Evolutionary conservation across 345 rosid species (phyloP).

Genomic region (Dimocarpus longan): DNA sequence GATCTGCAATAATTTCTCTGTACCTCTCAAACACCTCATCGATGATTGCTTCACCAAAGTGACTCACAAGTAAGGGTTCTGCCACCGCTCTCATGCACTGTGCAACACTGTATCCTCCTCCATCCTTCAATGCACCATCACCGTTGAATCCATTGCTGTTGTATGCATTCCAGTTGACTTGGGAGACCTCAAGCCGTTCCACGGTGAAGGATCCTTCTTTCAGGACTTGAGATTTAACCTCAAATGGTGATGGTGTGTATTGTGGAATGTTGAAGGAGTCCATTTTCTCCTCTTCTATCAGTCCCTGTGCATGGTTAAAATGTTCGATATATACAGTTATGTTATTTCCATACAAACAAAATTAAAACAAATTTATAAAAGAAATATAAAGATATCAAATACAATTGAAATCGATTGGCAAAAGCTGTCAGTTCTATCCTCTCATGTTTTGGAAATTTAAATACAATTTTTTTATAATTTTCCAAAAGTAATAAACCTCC

Average conservation of each 20-base stretch:
- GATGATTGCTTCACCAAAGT: constrained; percentile 45
- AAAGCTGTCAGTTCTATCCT: no score
- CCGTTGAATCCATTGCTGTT: neutral
- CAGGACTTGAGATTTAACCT: constrained; percentile 37
- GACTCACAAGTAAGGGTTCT: constrained; percentile 55
- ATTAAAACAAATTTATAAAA: no score
- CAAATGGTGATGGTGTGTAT: constrained; percentile 49
- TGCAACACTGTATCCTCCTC: constrained; percentile 42
- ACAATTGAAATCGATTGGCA: no score
- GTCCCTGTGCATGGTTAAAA: constrained; percentile 34
- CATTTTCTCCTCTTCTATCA: constrained; percentile 45
- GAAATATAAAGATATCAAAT: no score
- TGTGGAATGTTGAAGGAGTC: constrained; percentile 55
- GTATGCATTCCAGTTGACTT: constrained; percentile 45
- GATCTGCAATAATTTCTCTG: constrained; percentile 29
- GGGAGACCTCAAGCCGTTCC: constrained; percentile 35
- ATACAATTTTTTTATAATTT: no score
- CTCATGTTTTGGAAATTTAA: no score
- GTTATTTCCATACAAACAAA: no score
- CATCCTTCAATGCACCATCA: constrained; percentile 8
- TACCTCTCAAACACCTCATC: constrained; percentile 43
- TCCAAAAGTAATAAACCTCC: no score
- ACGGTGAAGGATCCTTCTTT: constrained; percentile 48
- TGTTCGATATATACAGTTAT: no score
- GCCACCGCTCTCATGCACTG: constrained; percentile 56